Conservation (phyloP, 345 rosid species). For the Rhodamnia argentea region DNA sequence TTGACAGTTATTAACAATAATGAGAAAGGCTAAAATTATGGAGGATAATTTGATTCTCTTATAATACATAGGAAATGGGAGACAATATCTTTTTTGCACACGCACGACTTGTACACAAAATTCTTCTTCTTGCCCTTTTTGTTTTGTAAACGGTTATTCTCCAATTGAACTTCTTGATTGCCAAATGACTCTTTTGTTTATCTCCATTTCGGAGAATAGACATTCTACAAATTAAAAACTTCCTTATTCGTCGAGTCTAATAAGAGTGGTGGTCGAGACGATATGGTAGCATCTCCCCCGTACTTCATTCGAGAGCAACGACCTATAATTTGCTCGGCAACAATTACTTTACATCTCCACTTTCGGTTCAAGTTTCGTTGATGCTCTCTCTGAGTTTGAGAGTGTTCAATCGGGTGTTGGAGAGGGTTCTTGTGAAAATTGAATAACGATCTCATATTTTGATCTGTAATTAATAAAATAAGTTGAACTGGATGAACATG, state of each 20-base stretch:
- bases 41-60: too few species aligned
- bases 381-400: not conserved
- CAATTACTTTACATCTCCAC: not conserved
- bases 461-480: not conserved
- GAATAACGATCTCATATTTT: not conserved
- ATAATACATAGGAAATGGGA: not conserved
- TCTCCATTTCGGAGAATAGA: not conserved
- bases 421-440: not conserved
- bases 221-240: not conserved
- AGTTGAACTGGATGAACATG: not conserved
- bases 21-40: too few species aligned
- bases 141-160: not conserved
- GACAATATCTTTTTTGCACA: not conserved
- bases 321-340: not conserved
- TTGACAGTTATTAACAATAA: too few species aligned
- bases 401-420: not conserved
- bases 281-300: not conserved
- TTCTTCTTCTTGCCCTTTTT: not conserved
- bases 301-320: not conserved
- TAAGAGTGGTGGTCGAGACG: not conserved
- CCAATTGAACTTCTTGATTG: not conserved
- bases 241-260: not conserved
- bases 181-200: not conserved
- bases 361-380: not conserved
- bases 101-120: not conserved